Percentiles rank a stretch among this genome's conserved stretches.
Evolutionary conservation across 2,329 filamentous ascomycete species (phyloP).

Genomic region (Scolecobasidium constrictum): DNA sequence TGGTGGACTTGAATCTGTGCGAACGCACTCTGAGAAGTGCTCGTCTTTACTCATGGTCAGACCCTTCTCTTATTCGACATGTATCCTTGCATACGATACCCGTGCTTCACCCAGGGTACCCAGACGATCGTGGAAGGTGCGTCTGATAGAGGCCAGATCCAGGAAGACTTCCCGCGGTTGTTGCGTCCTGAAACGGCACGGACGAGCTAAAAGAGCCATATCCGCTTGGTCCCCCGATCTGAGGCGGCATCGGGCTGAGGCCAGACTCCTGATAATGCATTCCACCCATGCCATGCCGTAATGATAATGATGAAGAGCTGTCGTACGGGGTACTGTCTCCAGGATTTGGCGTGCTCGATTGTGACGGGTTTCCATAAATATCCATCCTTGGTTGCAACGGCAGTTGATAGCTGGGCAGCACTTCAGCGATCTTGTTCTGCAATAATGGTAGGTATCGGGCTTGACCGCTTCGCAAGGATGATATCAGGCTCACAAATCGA

Average conservation of each 20-base stretch:
- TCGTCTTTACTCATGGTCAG: no score
- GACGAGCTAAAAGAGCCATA: conserved; percentile 7
- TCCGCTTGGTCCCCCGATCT: background rate
- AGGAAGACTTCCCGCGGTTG: background rate
- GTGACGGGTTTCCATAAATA: conserved; percentile 3
- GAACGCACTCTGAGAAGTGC: no score
- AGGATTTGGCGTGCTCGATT: background rate
- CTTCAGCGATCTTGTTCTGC: conserved; percentile 45
- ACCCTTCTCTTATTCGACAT: no score
- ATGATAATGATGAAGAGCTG: background rate
- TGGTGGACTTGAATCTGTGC: no score
- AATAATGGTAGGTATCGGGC: conserved; percentile 68
- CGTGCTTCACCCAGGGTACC: conserved; percentile 3
- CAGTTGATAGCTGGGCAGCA: conserved; percentile 7
- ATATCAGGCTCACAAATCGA: conserved; percentile 54
- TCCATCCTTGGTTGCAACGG: conserved; percentile 7
- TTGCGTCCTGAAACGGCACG: background rate
- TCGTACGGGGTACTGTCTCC: conserved; percentile 4
- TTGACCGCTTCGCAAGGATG: conserved; percentile 62
- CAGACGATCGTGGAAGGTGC: conserved; percentile 5
- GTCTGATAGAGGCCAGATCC: conserved; percentile 5
- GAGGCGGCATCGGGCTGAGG: conserved; percentile 1
- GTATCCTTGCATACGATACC: no score
- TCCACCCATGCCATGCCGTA: conserved; percentile 3
- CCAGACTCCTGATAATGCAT: conserved; percentile 5